These are phyloP conservation scores for Dactylis glomerata DNA, from an alignment of 176 grass and related monocot species.

Conservation along the genomic window DNA sequence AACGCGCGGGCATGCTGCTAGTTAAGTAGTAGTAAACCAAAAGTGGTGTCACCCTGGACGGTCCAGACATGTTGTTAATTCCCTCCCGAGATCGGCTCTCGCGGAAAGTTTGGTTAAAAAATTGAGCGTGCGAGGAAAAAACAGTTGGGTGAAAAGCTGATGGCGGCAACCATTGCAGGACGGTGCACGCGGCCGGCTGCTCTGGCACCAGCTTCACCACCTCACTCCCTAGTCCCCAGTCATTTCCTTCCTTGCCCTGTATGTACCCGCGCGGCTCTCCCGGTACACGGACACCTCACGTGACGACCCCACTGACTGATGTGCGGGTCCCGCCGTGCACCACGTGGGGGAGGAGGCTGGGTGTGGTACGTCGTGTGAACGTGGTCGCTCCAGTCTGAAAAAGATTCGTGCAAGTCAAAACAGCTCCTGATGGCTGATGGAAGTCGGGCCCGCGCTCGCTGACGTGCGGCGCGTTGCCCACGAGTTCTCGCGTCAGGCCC, in stretches of 20 bases:
- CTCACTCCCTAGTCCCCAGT: too few species aligned
- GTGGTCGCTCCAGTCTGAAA: not conserved
- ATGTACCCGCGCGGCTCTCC: not conserved
- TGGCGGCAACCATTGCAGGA: too few species aligned
- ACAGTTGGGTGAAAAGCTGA: too few species aligned
- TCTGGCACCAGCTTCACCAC: too few species aligned
- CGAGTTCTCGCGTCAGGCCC: not conserved
- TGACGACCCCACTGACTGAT: not conserved
- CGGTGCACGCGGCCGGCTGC: too few species aligned
- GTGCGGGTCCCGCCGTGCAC: not conserved
- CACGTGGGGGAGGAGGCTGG: not conserved
- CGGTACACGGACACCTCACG: not conserved
- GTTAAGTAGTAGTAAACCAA: too few species aligned
- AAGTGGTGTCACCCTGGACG: too few species aligned
- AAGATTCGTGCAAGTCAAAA: constrained; percentile 42
- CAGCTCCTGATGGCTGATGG: not conserved
- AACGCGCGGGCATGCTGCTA: too few species aligned
- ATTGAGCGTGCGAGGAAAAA: too few species aligned
- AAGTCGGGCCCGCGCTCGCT: not conserved
- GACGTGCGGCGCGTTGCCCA: constrained; percentile 3
- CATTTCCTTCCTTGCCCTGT: not conserved
- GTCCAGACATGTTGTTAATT: too few species aligned
- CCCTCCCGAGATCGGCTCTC: too few species aligned
- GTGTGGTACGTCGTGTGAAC: not conserved
- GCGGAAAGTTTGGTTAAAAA: not conserved